Base-by-base conservation (phyloP, 768 basidiomycete species). In the Amanita molliuscula region DNA sequence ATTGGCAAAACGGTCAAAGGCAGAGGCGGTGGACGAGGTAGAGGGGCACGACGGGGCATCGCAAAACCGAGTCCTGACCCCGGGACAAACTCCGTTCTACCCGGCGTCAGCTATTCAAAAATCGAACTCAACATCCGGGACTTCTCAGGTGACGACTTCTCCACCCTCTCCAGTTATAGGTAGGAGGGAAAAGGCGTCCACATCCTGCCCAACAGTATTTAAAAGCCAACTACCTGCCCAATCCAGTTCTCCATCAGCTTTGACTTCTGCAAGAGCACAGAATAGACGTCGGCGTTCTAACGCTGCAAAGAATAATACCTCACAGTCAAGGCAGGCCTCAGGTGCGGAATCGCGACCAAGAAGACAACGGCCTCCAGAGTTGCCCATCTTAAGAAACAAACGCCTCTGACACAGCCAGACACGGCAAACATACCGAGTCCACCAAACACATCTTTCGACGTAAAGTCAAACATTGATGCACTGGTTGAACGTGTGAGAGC, bases 401-500 rank as follows among this genome's bases (percentile, higher is more conserved):
- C 16, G 29, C 6, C 10, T 33, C 3, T 18, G 7, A 18, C 33
- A 18, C 35, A n/a, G n/a, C 10, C 47, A 28, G 20, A 28, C 36
- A n/a, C 15, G 10, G 36, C 4, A 11, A 28, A 13, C 1, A 1
- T 10, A 16, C 48, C 48, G 33, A 38, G 23, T n/a, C 4, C 28
- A 36, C 16, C 26, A 8, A 48, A 48, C 41, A 55, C 36, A 47
- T 36, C 68, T 2, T 67, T 68, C 48, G 79, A 79, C 53, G 70
- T 81, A 60, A 75, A 75, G 41, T 73, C 76, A 44, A 76, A 84
- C 54, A 80, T 89, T 45, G 81, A 88, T 60, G 79, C 79, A n/a
- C 70, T 88, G 9, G 86, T 88, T 11, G 84, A 89, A 60, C 83
- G 79, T 46, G 81, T 86, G 9, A 70, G 85, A 43, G 80, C 84